Percentiles rank a stretch among this genome's conserved stretches.
These are phyloP conservation scores for Durio zibethinus DNA, from an alignment of 345 rosid species.

Conservation along the genomic window DNA sequence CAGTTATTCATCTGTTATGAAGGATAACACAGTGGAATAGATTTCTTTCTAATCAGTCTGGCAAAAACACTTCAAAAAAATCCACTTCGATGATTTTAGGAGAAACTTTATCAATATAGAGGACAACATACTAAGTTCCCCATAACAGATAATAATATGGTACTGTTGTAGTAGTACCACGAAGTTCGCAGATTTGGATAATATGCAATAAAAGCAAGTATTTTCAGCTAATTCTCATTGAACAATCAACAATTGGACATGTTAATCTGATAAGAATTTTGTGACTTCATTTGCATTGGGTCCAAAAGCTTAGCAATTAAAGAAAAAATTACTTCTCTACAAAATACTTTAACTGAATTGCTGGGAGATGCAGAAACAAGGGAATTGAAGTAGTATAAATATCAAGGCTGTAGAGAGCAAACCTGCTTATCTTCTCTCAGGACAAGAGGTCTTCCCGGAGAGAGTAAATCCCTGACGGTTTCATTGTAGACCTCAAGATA, in stretches of 20 bases:
- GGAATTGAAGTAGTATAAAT: neutral
- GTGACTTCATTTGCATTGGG: neutral
- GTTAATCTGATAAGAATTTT: neutral
- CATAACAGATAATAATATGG: neutral
- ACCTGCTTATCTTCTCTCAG: constrained; percentile 97
- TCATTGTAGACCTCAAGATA: constrained; percentile 96
- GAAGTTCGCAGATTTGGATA: neutral
- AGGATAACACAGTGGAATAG: neutral
- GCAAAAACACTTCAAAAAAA: too few species aligned
- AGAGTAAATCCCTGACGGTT: constrained; percentile 87
- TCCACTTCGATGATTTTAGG: neutral
- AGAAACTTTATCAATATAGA: neutral
- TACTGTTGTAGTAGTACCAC: neutral
- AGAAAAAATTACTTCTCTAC: neutral
- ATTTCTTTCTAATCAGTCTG: neutral
- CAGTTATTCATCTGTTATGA: neutral
- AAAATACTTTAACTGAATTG: neutral
- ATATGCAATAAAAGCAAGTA: neutral
- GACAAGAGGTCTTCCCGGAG: constrained; percentile 93
- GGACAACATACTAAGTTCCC: neutral
- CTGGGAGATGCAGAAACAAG: neutral
- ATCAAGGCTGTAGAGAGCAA: neutral
- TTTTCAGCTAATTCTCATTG: neutral
- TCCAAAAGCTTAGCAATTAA: neutral
- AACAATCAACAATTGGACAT: neutral